A percentile compares a stretch with the other conserved stretches of the same genome.
Evolutionary conservation across 2,329 filamentous ascomycete genomes (phyloP).

Genomic region (Fonsecaea multimorphosa): DNA sequence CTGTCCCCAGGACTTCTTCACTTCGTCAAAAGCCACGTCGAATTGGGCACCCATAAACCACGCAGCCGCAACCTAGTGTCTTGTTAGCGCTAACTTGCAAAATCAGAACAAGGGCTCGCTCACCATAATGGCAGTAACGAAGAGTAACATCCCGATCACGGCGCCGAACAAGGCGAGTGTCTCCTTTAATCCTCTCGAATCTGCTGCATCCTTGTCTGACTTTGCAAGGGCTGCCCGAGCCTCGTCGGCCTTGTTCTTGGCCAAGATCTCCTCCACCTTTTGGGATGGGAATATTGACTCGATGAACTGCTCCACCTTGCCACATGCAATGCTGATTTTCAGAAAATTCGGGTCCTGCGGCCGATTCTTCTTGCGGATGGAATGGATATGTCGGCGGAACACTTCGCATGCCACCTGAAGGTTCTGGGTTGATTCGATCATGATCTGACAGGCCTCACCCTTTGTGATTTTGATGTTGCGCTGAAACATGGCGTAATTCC

Average conservation of each 20-base stretch:
- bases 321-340: conserved; percentile 88
- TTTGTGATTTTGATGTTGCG: conserved; percentile 96
- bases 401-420: conserved; percentile 78
- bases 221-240: conserved; percentile 32
- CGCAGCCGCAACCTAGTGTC: conserved; percentile 71
- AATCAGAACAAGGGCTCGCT: conserved; percentile 43
- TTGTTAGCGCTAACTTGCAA: conserved; percentile 18
- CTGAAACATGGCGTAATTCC: conserved; percentile 84
- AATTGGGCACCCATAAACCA: conserved; percentile 84
- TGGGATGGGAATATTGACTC: conserved; percentile 90
- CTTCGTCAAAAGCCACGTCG: conserved; percentile 68
- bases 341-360: conserved; percentile 91
- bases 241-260: conserved; percentile 56
- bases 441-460: conserved; percentile 87
- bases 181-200: conserved; percentile 60
- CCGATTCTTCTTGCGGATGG: conserved; percentile 92
- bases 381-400: conserved; percentile 77
- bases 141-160: conserved; percentile 69
- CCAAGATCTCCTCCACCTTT: conserved; percentile 63
- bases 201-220: conserved; percentile 56
- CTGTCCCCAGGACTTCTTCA: conserved; percentile 52
- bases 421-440: conserved; percentile 93
- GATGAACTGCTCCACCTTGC: conserved; percentile 72
- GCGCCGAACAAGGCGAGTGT: conserved; percentile 68
- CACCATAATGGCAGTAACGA: conserved; percentile 83